A percentile compares a stretch with the other conserved stretches of the same genome.
phyloP scores from a whole-genome alignment of 1,284 basidiomycete species.

The Trichosporon sp. region DNA sequence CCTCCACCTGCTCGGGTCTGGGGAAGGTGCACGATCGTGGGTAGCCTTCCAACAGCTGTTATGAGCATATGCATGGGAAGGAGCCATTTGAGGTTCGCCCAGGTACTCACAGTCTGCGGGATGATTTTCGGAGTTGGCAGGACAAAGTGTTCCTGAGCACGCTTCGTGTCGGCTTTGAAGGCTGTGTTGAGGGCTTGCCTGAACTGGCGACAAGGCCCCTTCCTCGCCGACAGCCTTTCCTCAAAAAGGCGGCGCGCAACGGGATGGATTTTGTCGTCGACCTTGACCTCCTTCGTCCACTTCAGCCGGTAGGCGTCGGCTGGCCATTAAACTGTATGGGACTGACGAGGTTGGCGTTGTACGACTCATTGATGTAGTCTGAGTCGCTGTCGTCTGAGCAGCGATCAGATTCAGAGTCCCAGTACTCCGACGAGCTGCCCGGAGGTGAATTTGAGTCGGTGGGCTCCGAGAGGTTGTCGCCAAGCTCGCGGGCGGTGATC shows the following conservation, averaged over 20 bases:
- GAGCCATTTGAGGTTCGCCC: background rate
- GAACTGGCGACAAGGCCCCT: background rate
- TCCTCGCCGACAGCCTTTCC: background rate
- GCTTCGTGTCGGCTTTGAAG: background rate
- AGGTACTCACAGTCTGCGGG: background rate
- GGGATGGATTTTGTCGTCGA: background rate
- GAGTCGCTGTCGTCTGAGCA: no score
- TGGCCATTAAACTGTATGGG: background rate
- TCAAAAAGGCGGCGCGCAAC: background rate
- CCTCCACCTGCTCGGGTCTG: background rate
- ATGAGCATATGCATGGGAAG: background rate
- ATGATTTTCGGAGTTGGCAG: background rate
- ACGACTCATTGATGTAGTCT: no score
- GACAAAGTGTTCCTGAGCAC: background rate
- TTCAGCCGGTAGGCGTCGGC: background rate
- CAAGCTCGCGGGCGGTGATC: no score
- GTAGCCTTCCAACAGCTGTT: background rate
- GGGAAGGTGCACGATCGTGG: background rate
- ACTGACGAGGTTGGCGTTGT: no score
- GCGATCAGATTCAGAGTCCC: no score
- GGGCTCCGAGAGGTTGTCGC: no score
- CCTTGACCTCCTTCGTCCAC: background rate
- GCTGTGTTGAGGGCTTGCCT: background rate
- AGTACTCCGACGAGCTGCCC: no score
- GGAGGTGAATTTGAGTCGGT: no score